Base-by-base conservation (phyloP, 148 eudicot species). In the Silene latifolia region DNA sequence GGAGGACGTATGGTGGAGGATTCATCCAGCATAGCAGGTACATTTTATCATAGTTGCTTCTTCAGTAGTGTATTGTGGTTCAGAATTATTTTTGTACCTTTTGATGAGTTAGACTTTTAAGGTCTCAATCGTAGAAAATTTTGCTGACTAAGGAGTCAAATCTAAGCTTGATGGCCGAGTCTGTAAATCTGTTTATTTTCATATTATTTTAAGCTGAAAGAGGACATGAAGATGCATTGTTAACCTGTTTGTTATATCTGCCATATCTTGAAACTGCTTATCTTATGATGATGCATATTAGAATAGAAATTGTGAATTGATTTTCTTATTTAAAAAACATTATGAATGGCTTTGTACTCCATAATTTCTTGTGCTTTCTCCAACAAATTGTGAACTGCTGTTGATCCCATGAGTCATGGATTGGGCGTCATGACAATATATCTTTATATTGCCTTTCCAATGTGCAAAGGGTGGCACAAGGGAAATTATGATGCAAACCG, bases 1-100 rank as follows among this genome's bases (percentile, higher is more conserved):
- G 98, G 98, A 70, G 98, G 98, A 63, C 96, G 98, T 68, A 92
- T 92, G 98, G 97, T 95, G 69, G 98, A 95, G 87, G 98, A 92
- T 85, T 92, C 93, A 48, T 95, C 98, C 71, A 92, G 97, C 82
- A 82, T 95, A 59, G 98, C 98, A 80, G 98, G 98, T 95, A 84
- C 66, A 44, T 67, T 67, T 44, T 60, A 5, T 67, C 64, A 39
- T 64, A 60, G 20, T 58, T 79, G 20, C 73, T 59, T 21, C 11
- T 18, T 20, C 42, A 9, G 3, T 39, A 39, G 44, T 39, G 44
- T 39, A 39, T 39, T 59, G 60, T 27, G 72, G 56, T 57, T 54
- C 32, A 44, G 32, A 57, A 64, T 15, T 44, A 17, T 39, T 46
- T 44, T 15, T 29, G 3, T 11, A 14, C 5, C 2, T 35, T 65